These are phyloP conservation scores for Pichia inconspicua DNA, from an alignment of 1,139 yeast species.

Conservation along the genomic window DNA sequence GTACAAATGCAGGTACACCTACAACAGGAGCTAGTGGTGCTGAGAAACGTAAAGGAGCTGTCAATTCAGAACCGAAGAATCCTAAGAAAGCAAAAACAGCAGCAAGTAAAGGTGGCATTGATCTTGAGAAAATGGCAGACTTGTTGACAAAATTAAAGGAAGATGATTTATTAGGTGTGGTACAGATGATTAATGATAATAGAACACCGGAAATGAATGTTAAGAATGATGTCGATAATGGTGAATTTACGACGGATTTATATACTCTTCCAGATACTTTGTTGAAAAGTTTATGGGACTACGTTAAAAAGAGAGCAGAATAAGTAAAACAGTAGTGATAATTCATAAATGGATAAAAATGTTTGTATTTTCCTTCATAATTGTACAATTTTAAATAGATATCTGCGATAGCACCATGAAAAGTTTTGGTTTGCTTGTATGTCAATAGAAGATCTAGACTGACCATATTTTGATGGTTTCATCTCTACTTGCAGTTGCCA, in stretches of 20 bases:
- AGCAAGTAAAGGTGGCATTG: conserved; percentile 64
- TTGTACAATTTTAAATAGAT: neutral
- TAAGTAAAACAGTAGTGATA: conserved; percentile 18
- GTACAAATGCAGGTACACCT: conserved; percentile 16
- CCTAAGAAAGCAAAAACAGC: conserved; percentile 55
- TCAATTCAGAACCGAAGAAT: conserved; percentile 35
- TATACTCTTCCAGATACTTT: conserved; percentile 89
- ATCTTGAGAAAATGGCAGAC: conserved; percentile 83
- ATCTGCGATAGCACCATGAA: neutral
- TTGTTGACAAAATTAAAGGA: conserved; percentile 83
- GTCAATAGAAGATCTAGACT: conserved; percentile 7
- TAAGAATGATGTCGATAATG: conserved; percentile 92
- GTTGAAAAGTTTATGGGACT: conserved; percentile 91
- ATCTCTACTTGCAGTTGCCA: conserved; percentile 70
- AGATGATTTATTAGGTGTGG: conserved; percentile 89
- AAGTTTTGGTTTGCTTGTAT: neutral
- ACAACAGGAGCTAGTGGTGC: conserved; percentile 22
- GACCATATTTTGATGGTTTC: conserved; percentile 59
- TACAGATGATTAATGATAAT: conserved; percentile 96
- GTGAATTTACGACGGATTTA: conserved; percentile 94
- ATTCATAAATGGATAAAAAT: neutral
- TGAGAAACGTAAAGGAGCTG: conserved; percentile 20
- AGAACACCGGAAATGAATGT: conserved; percentile 93
- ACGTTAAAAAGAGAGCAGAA: conserved; percentile 62
- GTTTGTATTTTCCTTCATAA: neutral